Conservation (phyloP, 2,329 filamentous ascomycete species). For the Fusarium sp. region DNA sequence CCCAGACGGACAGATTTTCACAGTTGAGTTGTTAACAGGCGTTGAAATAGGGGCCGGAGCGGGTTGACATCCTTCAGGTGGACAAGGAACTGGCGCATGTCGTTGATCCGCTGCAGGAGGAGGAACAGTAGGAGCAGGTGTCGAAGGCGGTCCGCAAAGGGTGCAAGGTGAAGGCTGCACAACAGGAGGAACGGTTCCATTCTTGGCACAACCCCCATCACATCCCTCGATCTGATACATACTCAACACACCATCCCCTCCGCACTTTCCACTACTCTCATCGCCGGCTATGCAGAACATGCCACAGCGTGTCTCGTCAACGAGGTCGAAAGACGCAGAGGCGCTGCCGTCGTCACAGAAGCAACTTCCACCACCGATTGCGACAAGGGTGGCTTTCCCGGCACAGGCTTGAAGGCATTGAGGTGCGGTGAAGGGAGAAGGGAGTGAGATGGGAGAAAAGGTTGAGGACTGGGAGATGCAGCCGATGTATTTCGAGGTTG, state of each 20-base stretch:
- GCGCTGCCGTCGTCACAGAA: slow-evolving; percentile 37
- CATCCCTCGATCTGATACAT: slow-evolving; percentile 26
- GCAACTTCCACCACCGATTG: slow-evolving; percentile 43
- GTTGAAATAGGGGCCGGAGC: slow-evolving; percentile 13
- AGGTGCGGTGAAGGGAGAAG: slow-evolving; percentile 24
- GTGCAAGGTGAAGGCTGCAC: slow-evolving; percentile 20
- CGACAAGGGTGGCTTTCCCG: slow-evolving; percentile 38
- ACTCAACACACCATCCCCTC: slow-evolving; percentile 39
- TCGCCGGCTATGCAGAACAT: slow-evolving; percentile 37
- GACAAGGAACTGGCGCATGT: slow-evolving; percentile 8
- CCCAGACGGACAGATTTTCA: slow-evolving; percentile 8
- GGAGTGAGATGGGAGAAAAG: slow-evolving; percentile 39
- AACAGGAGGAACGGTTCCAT: slow-evolving; percentile 14
- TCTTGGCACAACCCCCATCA: background rate
- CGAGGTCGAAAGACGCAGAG: slow-evolving; percentile 12
- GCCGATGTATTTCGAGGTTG: slow-evolving; percentile 48
- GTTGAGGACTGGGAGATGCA: slow-evolving; percentile 43
- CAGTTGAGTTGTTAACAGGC: slow-evolving; percentile 27
- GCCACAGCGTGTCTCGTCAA: slow-evolving; percentile 43
- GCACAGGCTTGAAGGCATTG: slow-evolving; percentile 30
- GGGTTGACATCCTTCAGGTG: slow-evolving; percentile 21
- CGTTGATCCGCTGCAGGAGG: background rate
- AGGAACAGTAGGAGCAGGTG: slow-evolving; percentile 5
- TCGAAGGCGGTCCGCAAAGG: slow-evolving; percentile 1
- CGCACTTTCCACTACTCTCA: slow-evolving; percentile 41